Evolutionary conservation across 495 filamentous ascomycete genomes (phyloP), one percentile per base, ranked within the genome.

Genomic region (Pseudoneurospora amorphoporcata): DNA sequence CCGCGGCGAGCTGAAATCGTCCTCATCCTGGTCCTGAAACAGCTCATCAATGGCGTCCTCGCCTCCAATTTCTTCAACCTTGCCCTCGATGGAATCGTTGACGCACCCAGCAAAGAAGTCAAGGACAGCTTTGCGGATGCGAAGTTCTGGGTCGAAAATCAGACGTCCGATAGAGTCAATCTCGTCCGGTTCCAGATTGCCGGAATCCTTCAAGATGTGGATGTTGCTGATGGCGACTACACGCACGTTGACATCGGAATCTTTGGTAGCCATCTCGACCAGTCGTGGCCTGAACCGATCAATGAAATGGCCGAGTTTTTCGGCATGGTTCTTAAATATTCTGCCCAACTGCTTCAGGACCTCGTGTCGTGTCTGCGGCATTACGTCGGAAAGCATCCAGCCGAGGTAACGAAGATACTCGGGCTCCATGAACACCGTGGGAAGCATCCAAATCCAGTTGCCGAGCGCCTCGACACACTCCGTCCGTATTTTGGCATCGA

Each of bases 351-450:
- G 91, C 74, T 89, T 92, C n/a, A 98, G 78, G 12, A 93, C 91
- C 76, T 94, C 93, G 14, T 88, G 83, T 58, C 95, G 86, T 1
- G 91, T 92, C 8, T 87, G 84, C 3, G 88, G 82, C 45, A 88
- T 83, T 1, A 87, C 82, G 79, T 99, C 95, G 3, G 94, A 94
- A 35, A 99, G 86, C 72, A 95, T 89, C 95, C 95, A 99, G 45
- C 95, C 95, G 12, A 98, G 85, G 76, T 99, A 98, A 40, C 95
- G 92, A 53, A 98, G 84, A 78, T 97, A 96, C 73, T 88, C 85
- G 4, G 91, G 91, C 72, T 97, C 90, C 79, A 97, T 92, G 83
- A 97, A 98, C 69, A 91, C 85, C 47, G 94, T 92, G 8, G 94
- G 92, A 43, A 95, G 89, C 17, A 86, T 88, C 74, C 87, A 86